These are phyloP conservation scores for Dictyostelium firmibasis DNA, from an alignment of 78 protist genomes.

Conservation along the genomic window DNA sequence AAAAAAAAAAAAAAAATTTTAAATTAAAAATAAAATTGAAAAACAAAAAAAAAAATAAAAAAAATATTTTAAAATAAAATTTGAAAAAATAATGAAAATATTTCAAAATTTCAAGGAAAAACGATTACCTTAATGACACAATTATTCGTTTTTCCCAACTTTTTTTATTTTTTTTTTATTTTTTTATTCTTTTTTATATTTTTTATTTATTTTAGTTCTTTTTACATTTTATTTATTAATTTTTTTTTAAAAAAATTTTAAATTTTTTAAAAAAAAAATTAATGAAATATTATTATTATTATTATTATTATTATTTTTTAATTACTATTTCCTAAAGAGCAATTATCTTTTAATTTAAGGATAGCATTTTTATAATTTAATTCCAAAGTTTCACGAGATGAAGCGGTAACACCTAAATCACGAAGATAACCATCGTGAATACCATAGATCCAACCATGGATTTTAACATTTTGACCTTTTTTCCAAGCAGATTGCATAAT, in stretches of 20 bases:
- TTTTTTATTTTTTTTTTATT: no score
- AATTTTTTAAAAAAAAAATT: no score
- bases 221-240: no score
- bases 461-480: conserved; percentile 49
- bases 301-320: neutral
- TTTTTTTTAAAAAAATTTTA: no score
- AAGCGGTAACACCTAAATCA: conserved; percentile 51
- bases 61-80: no score
- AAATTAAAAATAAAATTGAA: no score
- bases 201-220: no score
- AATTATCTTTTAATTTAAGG: conserved; percentile 19
- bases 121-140: neutral
- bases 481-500: conserved; percentile 84
- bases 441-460: conserved; percentile 83
- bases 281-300: no score
- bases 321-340: conserved; percentile 10
- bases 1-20: no score
- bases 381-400: conserved; percentile 14
- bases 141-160: no score
- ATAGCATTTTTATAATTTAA: conserved; percentile 10
- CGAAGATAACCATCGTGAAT: conserved; percentile 82
- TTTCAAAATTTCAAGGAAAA: neutral
- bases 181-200: no score
- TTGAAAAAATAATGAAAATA: neutral
- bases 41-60: no score